Conservation (phyloP, 371 early-diverging fungal genomes). For the Zychaea mexicana region DNA sequence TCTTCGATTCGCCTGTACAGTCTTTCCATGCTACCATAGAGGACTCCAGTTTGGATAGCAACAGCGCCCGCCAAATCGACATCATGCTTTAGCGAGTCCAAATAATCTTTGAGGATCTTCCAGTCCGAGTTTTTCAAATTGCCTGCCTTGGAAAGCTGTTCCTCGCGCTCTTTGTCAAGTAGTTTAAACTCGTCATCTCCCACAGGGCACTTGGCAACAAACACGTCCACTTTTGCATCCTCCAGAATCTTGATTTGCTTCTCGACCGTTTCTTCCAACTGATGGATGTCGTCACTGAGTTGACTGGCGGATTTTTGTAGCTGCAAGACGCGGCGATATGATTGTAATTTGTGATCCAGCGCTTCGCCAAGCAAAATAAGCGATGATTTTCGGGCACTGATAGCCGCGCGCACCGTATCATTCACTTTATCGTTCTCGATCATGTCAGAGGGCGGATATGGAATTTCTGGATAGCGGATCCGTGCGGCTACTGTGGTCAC, state of each 20-base stretch:
- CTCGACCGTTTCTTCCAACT: constrained; percentile 33
- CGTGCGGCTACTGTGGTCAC: constrained; percentile 29
- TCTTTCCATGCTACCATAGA: constrained; percentile 11
- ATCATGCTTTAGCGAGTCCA: constrained; percentile 16
- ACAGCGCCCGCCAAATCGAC: constrained; percentile 14
- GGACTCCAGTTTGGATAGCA: constrained; percentile 6
- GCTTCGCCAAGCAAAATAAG: constrained; percentile 39
- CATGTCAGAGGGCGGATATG: constrained; percentile 19
- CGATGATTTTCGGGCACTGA: constrained; percentile 31
- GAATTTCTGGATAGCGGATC: constrained; percentile 38
- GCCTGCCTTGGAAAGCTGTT: constrained; percentile 27
- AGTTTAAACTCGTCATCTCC: constrained; percentile 29
- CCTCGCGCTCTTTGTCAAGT: constrained; percentile 34
- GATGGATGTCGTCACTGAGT: constrained; percentile 32
- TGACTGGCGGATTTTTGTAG: constrained; percentile 32
- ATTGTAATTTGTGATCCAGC: constrained; percentile 37
- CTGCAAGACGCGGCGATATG: constrained; percentile 38
- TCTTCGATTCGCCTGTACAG: constrained; percentile 16
- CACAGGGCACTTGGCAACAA: constrained; percentile 31
- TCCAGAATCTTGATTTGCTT: constrained; percentile 26
- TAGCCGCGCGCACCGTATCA: constrained; percentile 29
- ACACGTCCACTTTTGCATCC: constrained; percentile 32
- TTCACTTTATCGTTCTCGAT: constrained; percentile 38
- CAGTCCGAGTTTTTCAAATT: constrained; percentile 31
- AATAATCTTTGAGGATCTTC: constrained; percentile 20